Base-by-base conservation (phyloP, 345 rosid genomes). In the Corchorus olitorius region DNA sequence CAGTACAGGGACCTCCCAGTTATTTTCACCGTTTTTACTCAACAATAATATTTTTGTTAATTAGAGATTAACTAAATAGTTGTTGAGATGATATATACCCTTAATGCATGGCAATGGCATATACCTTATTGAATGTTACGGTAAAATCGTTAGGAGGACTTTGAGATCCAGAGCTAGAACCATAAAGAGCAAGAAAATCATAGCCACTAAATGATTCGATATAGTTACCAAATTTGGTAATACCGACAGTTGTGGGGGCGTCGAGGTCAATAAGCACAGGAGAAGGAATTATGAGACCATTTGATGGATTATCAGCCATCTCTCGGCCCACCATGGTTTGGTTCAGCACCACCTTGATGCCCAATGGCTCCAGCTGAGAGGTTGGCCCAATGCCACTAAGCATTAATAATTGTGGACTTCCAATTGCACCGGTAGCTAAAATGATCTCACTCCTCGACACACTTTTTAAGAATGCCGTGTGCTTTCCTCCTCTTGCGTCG, bases 221-320 rank as follows among this genome's bases (percentile, higher is more conserved):
- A 76, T 82, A 89, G 86, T 81, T 85, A 27, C 77, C 86, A 39
- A 71, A 78, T 33, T 70, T 35, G 19, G 93, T 85, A 78, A 91
- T 91, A 4, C 94, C 98, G 78, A 87, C 97, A 20, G 87, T 89
- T 76, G 88, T 89, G 60, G 87, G 68, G 37, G 89, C 86, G 12
- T 97, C 89, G 75, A 80, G 73, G 76, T 92, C 94, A 3, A 92
- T 92, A 0, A 90, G 92, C 0, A 34, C n/a, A 56, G 89, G 86
- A 22, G 97, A 88, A 11, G 97, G 98, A 58, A 91, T 60, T 35
- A 80, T 65, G 20, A 92, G 70, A n/a, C 84, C 88, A 69, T 92
- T 92, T 93, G 88, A 86, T 0, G 97, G 94, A 74, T 89, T 92
- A 65, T 94, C 97, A 1, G 91, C 83, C 98, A 92, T 89, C 13